Percentiles rank a stretch among this genome's conserved stretches.
phyloP scores from a whole-genome alignment of 257 asterid species.

The Solanum chaucha region DNA sequence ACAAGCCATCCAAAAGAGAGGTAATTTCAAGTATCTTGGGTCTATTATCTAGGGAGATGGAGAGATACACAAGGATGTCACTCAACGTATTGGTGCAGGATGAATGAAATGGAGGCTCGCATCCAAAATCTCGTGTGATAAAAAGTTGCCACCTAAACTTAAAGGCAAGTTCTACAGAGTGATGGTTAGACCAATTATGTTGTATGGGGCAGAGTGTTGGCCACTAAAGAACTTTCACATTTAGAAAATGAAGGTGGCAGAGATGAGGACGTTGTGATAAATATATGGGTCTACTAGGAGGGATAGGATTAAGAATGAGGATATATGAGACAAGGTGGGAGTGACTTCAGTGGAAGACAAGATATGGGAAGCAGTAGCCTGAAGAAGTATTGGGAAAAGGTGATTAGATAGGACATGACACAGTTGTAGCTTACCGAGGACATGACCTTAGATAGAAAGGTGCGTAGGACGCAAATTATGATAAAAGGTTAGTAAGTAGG shows the following conservation, averaged over 20 bases:
- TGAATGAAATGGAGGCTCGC: not conserved
- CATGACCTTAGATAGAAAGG: not conserved
- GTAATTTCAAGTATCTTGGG: not conserved
- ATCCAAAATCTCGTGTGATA: not conserved
- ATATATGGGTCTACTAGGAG: not conserved
- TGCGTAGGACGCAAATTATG: not conserved
- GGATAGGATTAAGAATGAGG: not conserved
- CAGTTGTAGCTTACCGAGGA: not conserved
- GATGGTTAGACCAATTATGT: not conserved
- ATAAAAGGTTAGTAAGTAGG: not conserved
- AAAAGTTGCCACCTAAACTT: not conserved
- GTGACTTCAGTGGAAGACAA: not conserved
- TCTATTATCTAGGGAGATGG: not conserved
- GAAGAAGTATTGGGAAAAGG: not conserved
- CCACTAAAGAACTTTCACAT: not conserved
- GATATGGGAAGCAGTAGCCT: not conserved
- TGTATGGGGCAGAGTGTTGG: not conserved
- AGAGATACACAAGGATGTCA: not conserved
- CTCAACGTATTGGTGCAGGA: not conserved
- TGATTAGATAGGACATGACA: not conserved
- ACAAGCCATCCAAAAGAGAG: not conserved
- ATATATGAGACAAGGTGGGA: not conserved
- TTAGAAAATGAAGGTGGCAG: not conserved
- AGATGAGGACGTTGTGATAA: not conserved
- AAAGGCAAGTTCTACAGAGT: not conserved